Base-by-base conservation (phyloP, 257 asterid genomes). In the Misopates orontium region DNA sequence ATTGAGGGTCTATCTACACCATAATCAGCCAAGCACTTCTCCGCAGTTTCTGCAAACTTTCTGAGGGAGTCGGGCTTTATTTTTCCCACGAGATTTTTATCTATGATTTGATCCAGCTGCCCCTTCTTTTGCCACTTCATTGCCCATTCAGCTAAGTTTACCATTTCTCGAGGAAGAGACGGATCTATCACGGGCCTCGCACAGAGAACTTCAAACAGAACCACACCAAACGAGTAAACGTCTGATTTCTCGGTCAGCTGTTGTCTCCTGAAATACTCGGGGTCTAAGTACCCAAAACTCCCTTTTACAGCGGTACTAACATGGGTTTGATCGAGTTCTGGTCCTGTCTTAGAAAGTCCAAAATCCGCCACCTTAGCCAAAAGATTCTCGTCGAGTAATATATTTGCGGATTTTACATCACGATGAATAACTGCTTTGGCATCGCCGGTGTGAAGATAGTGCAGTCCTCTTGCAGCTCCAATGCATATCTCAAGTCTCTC, bases 121-220 rank as follows among this genome's bases (percentile, higher is more conserved):
- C 91, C 88, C 75, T 82, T 82, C 78, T 75, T 82, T 75, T 84
- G 91, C 82, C 91, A 84, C 66, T 69, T 74, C 84, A 84, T 77
- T 0, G 88, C 91, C 91, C 87, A 84, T 60, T 84, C 87, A 0
- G 88, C 91, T 40, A 84, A 48, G 68, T 84, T 84, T 2, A 82
- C 85, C 84, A 65, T 80, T 44, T 84, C 91, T 53, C 85, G 42
- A 0, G 86, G 81, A 32, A 84, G 85, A 8, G 87, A 64, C 0
- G 86, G 88, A 41, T 84, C 84, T 0, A 84, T 77, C 62, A 80
- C 88, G 0, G 83, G 85, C 75, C 91, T 68, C 3, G 91, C 85
- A 15, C 88, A 84, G 20, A 84, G 79, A 68, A 82, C 91, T 39
- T 84, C 91, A 21, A 82, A 79, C 67, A 84, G 63, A 49, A 84